Percentiles rank a stretch among this genome's conserved stretches.
Conservation (phyloP, 176 grass and related monocot genomes). For the Melocanna baccifera region DNA sequence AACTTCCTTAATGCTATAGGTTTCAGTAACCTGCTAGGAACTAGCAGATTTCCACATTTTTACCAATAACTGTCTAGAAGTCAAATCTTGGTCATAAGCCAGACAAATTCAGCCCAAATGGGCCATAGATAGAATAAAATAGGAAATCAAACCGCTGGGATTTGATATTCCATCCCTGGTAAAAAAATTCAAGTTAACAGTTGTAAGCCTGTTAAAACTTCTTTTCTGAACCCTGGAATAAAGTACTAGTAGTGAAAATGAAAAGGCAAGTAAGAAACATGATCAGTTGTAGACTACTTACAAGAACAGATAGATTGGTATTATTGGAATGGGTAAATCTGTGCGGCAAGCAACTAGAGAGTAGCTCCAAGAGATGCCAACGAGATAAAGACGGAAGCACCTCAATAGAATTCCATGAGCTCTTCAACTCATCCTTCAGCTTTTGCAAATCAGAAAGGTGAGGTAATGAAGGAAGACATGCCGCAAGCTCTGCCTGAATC, state of each 20-base stretch:
- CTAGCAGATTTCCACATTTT: not conserved
- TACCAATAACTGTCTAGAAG: not conserved
- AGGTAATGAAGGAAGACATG: slow-evolving; percentile 72
- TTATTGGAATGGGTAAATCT: slow-evolving; percentile 62
- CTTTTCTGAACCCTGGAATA: not conserved
- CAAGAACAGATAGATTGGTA: slow-evolving; percentile 52
- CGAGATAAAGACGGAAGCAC: slow-evolving; percentile 51
- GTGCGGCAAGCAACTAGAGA: slow-evolving; percentile 63
- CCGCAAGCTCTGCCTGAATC: slow-evolving; percentile 64
- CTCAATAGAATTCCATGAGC: slow-evolving; percentile 63
- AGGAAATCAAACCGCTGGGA: not conserved
- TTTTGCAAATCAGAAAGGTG: slow-evolving; percentile 72
- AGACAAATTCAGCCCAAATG: not conserved
- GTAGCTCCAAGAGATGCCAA: slow-evolving; percentile 72
- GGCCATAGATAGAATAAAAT: not conserved
- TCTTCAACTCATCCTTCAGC: slow-evolving; percentile 65
- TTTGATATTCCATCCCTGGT: slow-evolving; percentile 2
- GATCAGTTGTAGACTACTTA: slow-evolving; percentile 37
- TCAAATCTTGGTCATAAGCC: not conserved
- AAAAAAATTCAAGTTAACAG: not conserved
- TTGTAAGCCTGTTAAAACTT: not conserved
- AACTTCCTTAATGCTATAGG: not conserved
- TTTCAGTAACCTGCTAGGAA: not conserved
- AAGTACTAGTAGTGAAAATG: not conserved
- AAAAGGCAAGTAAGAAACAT: not conserved